A percentile compares a stretch with the other conserved stretches of the same genome.
phyloP scores from a whole-genome alignment of 2,329 filamentous ascomycete species.

The Cytospora chrysosperma region DNA sequence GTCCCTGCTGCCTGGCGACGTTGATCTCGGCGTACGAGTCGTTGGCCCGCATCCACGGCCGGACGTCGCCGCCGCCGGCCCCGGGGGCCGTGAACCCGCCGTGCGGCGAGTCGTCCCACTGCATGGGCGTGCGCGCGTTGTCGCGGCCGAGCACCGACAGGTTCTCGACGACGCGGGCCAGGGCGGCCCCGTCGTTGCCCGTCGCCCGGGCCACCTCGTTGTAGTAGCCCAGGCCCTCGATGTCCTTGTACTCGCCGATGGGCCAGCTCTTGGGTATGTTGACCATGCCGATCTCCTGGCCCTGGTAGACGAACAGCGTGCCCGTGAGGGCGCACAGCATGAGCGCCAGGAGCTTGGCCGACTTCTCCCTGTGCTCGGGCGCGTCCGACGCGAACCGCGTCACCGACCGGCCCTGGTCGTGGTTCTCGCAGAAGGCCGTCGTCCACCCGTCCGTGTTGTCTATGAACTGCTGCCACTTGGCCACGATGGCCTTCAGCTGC shows the following conservation, averaged over 20 bases:
- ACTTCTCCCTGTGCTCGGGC: constrained; percentile 41
- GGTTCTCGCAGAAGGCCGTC: constrained; percentile 62
- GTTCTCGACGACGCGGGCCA: constrained; percentile 48
- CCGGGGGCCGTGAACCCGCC: constrained; percentile 59
- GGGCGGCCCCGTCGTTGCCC: constrained; percentile 35
- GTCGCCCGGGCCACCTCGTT: constrained; percentile 27
- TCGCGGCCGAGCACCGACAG: constrained; percentile 63
- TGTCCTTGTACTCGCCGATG: constrained; percentile 48
- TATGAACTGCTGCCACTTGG: constrained; percentile 52
- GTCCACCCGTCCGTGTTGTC: constrained; percentile 56
- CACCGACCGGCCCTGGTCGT: constrained; percentile 58
- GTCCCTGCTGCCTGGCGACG: constrained; percentile 46
- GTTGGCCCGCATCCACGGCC: constrained; percentile 61
- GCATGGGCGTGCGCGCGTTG: constrained; percentile 66
- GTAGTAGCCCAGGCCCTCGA: constrained; percentile 51
- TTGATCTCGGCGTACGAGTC: constrained; percentile 57
- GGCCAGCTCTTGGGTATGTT: constrained; percentile 51
- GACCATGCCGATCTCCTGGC: constrained; percentile 60
- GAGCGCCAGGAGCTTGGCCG: constrained; percentile 55
- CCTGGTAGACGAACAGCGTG: constrained; percentile 60
- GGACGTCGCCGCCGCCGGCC: no score
- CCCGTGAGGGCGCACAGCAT: constrained; percentile 48
- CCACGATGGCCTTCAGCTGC: constrained; percentile 47
- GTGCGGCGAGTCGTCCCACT: constrained; percentile 57
- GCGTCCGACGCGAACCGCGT: constrained; percentile 50